Percentiles rank a stretch among this genome's conserved stretches.
Conservation (phyloP, 176 grass and related monocot species). For the Aegilops umbellulata region DNA sequence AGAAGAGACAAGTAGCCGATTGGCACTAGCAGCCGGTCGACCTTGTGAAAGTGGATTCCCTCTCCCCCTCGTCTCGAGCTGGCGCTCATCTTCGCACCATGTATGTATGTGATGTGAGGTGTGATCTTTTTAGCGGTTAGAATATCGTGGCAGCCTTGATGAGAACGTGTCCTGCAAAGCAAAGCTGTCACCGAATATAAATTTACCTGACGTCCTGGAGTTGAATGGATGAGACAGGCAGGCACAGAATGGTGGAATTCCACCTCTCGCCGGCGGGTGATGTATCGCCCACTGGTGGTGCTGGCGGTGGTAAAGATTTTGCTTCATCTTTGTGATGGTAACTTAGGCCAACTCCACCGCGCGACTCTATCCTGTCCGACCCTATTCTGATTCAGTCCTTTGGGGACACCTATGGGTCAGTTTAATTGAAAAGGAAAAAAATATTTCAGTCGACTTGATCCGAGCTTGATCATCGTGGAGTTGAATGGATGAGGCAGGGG, state of each 20-base stretch:
- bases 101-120: not conserved
- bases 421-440: too few relatives aligned
- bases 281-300: not conserved
- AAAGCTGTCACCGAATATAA: conserved; percentile 47
- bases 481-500: too few relatives aligned
- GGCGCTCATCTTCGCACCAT: not conserved
- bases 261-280: not conserved
- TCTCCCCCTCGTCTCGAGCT: conserved; percentile 10
- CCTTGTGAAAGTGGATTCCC: conserved; percentile 49
- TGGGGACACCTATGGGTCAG: too few relatives aligned
- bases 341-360: too few relatives aligned
- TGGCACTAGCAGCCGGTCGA: conserved; percentile 34
- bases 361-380: too few relatives aligned
- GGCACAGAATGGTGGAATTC: conserved; percentile 32
- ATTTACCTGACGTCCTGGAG: conserved; percentile 22
- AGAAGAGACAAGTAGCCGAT: conserved; percentile 39
- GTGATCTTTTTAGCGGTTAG: conserved; percentile 44
- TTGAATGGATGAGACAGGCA: conserved; percentile 40
- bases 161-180: conserved; percentile 49
- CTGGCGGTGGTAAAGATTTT: not conserved
- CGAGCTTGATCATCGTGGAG: too few relatives aligned
- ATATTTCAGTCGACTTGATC: too few relatives aligned
- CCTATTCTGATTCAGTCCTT: too few relatives aligned
- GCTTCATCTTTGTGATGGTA: not conserved
- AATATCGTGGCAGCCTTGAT: conserved; percentile 37